Conservation (phyloP, 2,329 filamentous ascomycete genomes). For the Calonectria pseudoreteaudii region DNA sequence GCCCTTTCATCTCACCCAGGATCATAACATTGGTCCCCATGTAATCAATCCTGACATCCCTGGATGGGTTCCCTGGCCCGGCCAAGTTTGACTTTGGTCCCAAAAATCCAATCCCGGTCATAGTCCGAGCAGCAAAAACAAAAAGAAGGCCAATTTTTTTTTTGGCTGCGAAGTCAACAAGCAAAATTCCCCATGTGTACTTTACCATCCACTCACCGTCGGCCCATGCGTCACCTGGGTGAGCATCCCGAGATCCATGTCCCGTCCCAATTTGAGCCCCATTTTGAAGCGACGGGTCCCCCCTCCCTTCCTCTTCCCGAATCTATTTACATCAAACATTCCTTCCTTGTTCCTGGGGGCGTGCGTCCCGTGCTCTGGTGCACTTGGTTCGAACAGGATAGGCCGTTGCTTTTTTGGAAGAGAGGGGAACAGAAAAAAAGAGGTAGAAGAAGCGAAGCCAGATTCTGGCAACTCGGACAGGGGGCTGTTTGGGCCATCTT, state of each 20-base stretch:
- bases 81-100: not conserved
- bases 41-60: not conserved
- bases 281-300: not conserved
- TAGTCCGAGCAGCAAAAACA: not conserved
- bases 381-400: not conserved
- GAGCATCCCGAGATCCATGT: conserved; percentile 10
- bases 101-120: conserved; percentile 1
- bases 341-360: not conserved
- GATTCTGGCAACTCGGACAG: not conserved
- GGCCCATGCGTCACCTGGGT: not conserved
- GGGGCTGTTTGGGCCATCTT: not conserved
- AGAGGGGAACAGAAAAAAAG: not conserved
- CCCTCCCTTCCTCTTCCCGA: not conserved
- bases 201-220: not conserved
- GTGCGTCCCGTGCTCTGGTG: not conserved
- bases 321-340: conserved; percentile 13
- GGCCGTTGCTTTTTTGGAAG: not conserved
- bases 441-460: not conserved
- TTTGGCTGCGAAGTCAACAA: not conserved
- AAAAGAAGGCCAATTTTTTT: not conserved
- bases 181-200: not conserved
- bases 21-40: not conserved
- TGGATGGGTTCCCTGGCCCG: not conserved
- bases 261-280: conserved; percentile 1
- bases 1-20: not conserved